These are phyloP conservation scores for Penicillium lividum DNA, from an alignment of 495 filamentous ascomycete genomes.

Conservation along the genomic window DNA sequence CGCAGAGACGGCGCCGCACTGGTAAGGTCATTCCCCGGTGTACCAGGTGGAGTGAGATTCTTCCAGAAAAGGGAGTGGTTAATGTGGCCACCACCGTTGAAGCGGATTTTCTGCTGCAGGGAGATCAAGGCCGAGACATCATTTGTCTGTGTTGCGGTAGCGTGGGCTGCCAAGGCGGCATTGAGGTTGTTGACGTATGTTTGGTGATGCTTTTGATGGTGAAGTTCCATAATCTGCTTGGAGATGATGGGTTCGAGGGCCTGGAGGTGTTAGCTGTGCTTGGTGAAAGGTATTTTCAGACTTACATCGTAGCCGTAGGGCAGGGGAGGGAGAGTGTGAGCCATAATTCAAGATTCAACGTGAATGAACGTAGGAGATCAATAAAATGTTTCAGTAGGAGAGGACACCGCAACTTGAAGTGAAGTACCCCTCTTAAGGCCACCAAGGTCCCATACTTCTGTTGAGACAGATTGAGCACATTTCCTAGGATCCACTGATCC, in stretches of 20 bases:
- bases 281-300: background rate
- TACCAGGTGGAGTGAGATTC: conserved; percentile 71
- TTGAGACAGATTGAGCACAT: conserved; percentile 26
- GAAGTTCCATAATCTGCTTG: conserved; percentile 93
- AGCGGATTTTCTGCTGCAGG: conserved; percentile 83
- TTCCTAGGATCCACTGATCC: conserved; percentile 14
- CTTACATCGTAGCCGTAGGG: conserved; percentile 48
- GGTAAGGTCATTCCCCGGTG: conserved; percentile 65
- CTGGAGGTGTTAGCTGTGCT: conserved; percentile 21
- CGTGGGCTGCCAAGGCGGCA: conserved; percentile 50
- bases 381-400: background rate
- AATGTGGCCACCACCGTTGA: conserved; percentile 92
- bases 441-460: conserved; percentile 18
- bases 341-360: background rate
- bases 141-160: conserved; percentile 41
- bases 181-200: conserved; percentile 69
- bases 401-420: conserved; percentile 5
- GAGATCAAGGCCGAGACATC: conserved; percentile 65
- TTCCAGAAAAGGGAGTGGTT: conserved; percentile 95
- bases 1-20: conserved; percentile 50
- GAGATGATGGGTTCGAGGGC: conserved; percentile 95
- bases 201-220: conserved; percentile 66
- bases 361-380: background rate
- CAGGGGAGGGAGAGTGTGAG: conserved; percentile 40
- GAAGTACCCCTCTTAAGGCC: conserved; percentile 12